Percentiles rank a stretch among this genome's conserved stretches.
Conservation (phyloP, 169 alveolate species). For the Plasmodium malariae region DNA sequence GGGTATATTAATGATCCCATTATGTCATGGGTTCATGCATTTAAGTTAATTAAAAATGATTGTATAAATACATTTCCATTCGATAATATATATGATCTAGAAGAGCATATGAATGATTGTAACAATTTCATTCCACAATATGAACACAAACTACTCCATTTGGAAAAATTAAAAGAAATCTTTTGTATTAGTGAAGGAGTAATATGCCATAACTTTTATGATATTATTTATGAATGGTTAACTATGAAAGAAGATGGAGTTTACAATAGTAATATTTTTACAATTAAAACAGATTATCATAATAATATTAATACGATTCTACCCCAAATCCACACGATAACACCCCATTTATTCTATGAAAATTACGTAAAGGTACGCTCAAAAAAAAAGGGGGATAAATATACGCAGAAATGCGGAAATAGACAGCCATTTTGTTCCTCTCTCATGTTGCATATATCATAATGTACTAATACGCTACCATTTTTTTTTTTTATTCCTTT, state of each 20-base stretch:
- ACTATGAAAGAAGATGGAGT: not conserved
- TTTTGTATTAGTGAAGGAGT: not conserved
- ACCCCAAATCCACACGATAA: constrained; percentile 27
- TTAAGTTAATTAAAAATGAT: constrained; percentile 25
- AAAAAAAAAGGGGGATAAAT: too few species aligned
- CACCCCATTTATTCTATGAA: constrained; percentile 43
- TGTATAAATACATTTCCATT: constrained; percentile 24
- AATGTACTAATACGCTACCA: not conserved
- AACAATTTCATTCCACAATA: constrained; percentile 4
- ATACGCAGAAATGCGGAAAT: too few species aligned
- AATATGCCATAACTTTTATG: constrained; percentile 24
- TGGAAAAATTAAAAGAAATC: constrained; percentile 23
- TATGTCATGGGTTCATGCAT: constrained; percentile 61
- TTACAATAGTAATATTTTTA: constrained; percentile 11
- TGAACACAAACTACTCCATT: constrained; percentile 2
- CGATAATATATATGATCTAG: constrained; percentile 11
- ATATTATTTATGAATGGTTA: constrained; percentile 43
- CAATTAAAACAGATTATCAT: constrained; percentile 10
- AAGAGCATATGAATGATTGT: constrained; percentile 9
- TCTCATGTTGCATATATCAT: not conserved
- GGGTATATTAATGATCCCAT: constrained; percentile 49
- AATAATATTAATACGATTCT: constrained; percentile 5
- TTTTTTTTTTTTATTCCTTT: not conserved
- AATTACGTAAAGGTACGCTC: constrained; percentile 28
- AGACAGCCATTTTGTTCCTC: too few species aligned